Evolutionary conservation across 805 yeast genomes (phyloP), one percentile per base, ranked within the genome.

Genomic region (Saccharomyces jurei): DNA sequence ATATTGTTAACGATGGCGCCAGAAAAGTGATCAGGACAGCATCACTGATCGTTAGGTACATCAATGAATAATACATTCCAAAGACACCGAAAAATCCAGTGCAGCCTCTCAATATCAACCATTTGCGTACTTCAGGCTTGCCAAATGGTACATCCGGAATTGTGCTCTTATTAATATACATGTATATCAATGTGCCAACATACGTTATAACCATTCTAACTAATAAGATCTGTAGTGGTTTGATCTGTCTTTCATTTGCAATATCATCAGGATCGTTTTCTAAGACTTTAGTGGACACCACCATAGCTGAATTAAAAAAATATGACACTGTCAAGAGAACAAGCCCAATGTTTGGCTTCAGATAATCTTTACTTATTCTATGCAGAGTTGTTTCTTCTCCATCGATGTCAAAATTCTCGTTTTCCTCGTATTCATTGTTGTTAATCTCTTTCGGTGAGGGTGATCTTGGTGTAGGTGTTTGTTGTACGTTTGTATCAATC

Each of bases 21-120:
- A 90, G 69, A 60, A 90, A 90, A 2, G 92, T 82, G 51, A 90
- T 84, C 14, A 87, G 84, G 0, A 88, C 84, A 0, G 95, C 87
- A 64, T 90, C 97, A 10, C 91, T 83, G 5, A 90, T 77, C 51
- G 88, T 80, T 49, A 90, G 74, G 62, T 86, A 87, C 71, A 81
- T 77, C 58, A 90, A 72, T 0, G 96, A 81, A 65, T 76, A 87
- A 68, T 88, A 90, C 64, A 87, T 74, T 3, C 92, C 85, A 63
- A 84, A 84, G 5, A 89, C 95, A 3, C 96, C 96, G 54, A 86
- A 67, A 61, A 83, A 87, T 5, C 97, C 97, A 14, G 82, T 75
- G 1, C 77, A 50, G 0, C 96, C 96, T 56, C 97, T 74, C 4
- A 79, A 49, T 0, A 81, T 65, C 55, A 89, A 71, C 61, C 80